phyloP scores from a whole-genome alignment of 768 basidiomycete genomes.

The Heimioporus sp. region DNA sequence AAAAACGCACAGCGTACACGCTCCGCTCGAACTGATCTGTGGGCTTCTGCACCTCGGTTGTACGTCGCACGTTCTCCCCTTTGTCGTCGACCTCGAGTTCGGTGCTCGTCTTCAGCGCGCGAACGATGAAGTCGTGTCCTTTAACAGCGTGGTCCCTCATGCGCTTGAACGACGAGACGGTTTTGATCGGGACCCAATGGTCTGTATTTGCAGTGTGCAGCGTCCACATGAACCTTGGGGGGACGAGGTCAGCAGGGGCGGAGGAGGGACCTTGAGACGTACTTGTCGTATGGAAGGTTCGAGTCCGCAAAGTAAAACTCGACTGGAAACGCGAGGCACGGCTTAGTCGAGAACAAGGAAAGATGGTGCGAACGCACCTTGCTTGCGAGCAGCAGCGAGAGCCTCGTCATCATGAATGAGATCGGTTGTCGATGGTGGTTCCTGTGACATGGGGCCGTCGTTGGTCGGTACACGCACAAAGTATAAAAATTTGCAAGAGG shows the following conservation, averaged over 20 bases:
- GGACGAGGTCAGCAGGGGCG: background rate
- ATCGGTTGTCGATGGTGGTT: constrained; percentile 12
- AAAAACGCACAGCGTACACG: constrained; percentile 78
- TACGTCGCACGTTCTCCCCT: constrained; percentile 70
- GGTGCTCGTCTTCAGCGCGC: constrained; percentile 54
- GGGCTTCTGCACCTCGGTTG: constrained; percentile 72
- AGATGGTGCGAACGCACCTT: constrained; percentile 40
- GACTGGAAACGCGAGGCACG: background rate
- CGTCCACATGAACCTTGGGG: constrained; percentile 88
- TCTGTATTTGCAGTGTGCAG: constrained; percentile 75
- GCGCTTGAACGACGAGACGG: constrained; percentile 90
- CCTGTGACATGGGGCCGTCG: background rate
- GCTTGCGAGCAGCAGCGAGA: constrained; percentile 49
- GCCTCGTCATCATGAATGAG: constrained; percentile 37
- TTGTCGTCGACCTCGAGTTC: constrained; percentile 74
- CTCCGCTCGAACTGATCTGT: constrained; percentile 80
- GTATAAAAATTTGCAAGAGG: too few relatives aligned
- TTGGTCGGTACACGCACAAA: background rate
- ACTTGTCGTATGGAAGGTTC: constrained; percentile 93
- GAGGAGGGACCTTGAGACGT: constrained; percentile 10
- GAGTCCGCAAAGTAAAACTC: constrained; percentile 91
- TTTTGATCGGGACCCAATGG: constrained; percentile 89
- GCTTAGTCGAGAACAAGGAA: background rate
- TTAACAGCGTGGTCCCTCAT: constrained; percentile 71
- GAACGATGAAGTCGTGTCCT: constrained; percentile 68